phyloP scores from a whole-genome alignment of 768 basidiomycete genomes.

The Kwoniella sp. region DNA sequence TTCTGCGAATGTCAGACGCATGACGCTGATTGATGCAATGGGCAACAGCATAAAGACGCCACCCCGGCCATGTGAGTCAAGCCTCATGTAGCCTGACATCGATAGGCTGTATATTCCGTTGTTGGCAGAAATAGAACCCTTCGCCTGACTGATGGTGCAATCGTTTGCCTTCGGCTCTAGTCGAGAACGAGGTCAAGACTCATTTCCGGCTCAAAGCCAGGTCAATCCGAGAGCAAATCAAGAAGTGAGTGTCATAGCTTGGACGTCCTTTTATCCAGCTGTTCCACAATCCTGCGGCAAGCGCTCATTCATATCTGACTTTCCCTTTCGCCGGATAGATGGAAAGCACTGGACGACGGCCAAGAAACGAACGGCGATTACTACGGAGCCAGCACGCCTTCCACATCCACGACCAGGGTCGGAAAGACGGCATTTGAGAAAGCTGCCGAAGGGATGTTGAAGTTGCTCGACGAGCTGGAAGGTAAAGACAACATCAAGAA shows the following conservation, averaged over 20 bases:
- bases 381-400: neutral
- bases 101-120: neutral
- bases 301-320: neutral
- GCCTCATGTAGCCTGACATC: neutral
- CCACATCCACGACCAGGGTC: neutral
- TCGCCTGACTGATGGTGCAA: slow-evolving; percentile 58
- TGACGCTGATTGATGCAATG: slow-evolving; percentile 82
- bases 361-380: slow-evolving; percentile 57
- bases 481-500: neutral
- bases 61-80: slow-evolving; percentile 41
- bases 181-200: slow-evolving; percentile 80
- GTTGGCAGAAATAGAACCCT: too few species aligned
- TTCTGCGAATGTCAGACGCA: slow-evolving; percentile 79
- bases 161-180: slow-evolving; percentile 69
- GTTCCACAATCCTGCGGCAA: neutral
- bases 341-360: slow-evolving; percentile 68
- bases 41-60: slow-evolving; percentile 44
- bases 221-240: slow-evolving; percentile 70
- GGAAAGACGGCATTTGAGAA: slow-evolving; percentile 13
- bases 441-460: slow-evolving; percentile 19
- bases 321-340: slow-evolving; percentile 18
- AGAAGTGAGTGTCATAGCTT: slow-evolving; percentile 64
- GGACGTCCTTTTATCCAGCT: neutral
- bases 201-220: slow-evolving; percentile 86
- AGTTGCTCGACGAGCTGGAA: slow-evolving; percentile 32